These are phyloP conservation scores for Boletus subcaerulescens DNA, from an alignment of 768 basidiomycete genomes.

Conservation along the genomic window DNA sequence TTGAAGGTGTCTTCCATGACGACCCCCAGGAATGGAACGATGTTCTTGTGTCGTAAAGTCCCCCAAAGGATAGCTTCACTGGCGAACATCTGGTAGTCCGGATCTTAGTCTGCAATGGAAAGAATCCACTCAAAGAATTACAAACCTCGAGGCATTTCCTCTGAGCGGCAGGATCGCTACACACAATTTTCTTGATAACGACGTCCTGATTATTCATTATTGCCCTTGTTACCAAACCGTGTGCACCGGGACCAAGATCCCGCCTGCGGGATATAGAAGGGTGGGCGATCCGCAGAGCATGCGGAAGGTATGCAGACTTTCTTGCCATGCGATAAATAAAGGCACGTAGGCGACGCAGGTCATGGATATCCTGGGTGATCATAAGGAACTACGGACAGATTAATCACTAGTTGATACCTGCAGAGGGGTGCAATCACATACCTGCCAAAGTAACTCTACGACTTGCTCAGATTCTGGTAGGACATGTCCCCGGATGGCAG, in stretches of 20 bases:
- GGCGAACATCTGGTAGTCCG: slow-evolving; percentile 15
- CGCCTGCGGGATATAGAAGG: neutral
- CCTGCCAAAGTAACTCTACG: slow-evolving; percentile 25
- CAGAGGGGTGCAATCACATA: slow-evolving; percentile 1
- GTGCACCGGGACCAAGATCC: slow-evolving; percentile 10
- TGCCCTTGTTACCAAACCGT: slow-evolving; percentile 21
- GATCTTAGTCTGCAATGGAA: slow-evolving; percentile 1
- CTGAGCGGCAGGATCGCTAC: neutral
- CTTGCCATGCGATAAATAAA: slow-evolving; percentile 29
- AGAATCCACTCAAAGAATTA: neutral
- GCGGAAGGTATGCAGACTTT: slow-evolving; percentile 25
- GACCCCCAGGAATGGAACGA: slow-evolving; percentile 26
- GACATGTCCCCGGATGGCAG: neutral
- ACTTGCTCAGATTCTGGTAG: slow-evolving; percentile 15
- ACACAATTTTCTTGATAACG: slow-evolving; percentile 26
- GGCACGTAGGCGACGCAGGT: slow-evolving; percentile 14
- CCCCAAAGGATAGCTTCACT: slow-evolving; percentile 30
- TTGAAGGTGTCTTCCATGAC: neutral
- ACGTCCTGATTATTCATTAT: slow-evolving; percentile 13
- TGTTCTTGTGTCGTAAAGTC: slow-evolving; percentile 25
- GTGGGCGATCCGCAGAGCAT: slow-evolving; percentile 10
- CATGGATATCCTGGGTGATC: neutral
- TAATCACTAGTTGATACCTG: neutral
- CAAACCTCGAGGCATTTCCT: slow-evolving; percentile 14
- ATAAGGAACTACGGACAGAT: slow-evolving; percentile 12